Percentiles rank a stretch among this genome's conserved stretches.
phyloP scores from a whole-genome alignment of 106 monocot genomes.

The Dendrobium huoshanense region DNA sequence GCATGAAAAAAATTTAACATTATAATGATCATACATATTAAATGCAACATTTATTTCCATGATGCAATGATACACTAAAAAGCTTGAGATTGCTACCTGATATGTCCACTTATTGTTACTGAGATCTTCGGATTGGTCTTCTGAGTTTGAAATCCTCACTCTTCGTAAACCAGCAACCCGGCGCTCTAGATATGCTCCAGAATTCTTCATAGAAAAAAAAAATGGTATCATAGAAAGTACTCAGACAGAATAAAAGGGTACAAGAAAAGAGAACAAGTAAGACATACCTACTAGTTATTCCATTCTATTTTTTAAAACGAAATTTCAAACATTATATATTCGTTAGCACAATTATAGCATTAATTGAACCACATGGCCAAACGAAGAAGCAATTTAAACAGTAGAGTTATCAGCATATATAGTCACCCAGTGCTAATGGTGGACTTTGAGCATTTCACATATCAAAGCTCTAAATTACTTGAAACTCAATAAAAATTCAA shows the following conservation, averaged over 20 bases:
- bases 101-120: slow-evolving; percentile 54
- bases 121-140: slow-evolving; percentile 27
- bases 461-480: too few species aligned
- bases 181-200: slow-evolving; percentile 68
- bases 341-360: too few species aligned
- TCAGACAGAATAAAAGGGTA: not conserved
- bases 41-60: not conserved
- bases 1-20: not conserved
- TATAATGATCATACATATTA: not conserved
- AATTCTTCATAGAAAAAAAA: slow-evolving; percentile 33
- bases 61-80: not conserved
- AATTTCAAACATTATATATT: not conserved
- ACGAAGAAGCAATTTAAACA: too few species aligned
- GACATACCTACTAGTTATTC: not conserved
- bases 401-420: too few species aligned
- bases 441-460: too few species aligned
- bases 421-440: too few species aligned
- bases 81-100: slow-evolving; percentile 36
- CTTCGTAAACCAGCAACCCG: slow-evolving; percentile 37
- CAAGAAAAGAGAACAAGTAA: not conserved
- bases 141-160: slow-evolving; percentile 32
- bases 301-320: not conserved
- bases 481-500: too few species aligned
- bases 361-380: too few species aligned
- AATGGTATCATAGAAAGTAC: too few species aligned